A percentile compares a stretch with the other conserved stretches of the same genome.
These are phyloP conservation scores for Alloteropsis semialata DNA, from an alignment of 176 grass and related monocot genomes.

Conservation along the genomic window DNA sequence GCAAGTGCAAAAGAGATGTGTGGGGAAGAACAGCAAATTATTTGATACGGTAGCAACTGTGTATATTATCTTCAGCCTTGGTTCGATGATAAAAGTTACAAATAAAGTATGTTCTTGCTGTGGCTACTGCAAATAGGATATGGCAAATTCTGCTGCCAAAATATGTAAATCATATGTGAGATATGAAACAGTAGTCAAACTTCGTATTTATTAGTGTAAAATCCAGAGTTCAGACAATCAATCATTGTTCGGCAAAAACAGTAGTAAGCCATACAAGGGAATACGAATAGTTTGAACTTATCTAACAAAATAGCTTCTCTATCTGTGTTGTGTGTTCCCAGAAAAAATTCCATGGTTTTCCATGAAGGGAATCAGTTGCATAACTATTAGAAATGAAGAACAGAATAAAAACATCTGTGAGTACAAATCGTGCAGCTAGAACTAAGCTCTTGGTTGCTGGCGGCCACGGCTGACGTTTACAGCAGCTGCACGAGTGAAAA, in stretches of 20 bases:
- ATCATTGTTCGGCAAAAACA: neutral
- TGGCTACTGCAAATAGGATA: neutral
- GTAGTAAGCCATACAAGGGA: neutral
- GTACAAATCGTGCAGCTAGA: neutral
- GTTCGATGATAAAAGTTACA: neutral
- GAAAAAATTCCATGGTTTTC: slow-evolving; percentile 17
- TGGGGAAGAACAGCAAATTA: neutral
- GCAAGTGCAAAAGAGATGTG: neutral
- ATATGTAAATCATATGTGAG: neutral
- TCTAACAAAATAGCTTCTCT: neutral
- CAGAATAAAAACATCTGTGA: neutral
- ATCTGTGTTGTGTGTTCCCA: neutral
- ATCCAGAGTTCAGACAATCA: neutral
- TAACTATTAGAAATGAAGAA: neutral
- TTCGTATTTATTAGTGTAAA: neutral
- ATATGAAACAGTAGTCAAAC: neutral
- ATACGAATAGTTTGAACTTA: neutral
- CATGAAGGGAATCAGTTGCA: neutral
- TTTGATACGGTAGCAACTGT: neutral
- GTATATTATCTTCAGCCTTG: neutral
- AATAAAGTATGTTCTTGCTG: neutral
- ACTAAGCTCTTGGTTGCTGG: neutral
- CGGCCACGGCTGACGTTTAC: neutral
- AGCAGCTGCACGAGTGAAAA: neutral
- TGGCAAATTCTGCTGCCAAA: neutral